Evolutionary conservation across 306 rosid genomes (phyloP), one percentile per base, ranked within the genome.

Genomic region (Purshia tridentata): DNA sequence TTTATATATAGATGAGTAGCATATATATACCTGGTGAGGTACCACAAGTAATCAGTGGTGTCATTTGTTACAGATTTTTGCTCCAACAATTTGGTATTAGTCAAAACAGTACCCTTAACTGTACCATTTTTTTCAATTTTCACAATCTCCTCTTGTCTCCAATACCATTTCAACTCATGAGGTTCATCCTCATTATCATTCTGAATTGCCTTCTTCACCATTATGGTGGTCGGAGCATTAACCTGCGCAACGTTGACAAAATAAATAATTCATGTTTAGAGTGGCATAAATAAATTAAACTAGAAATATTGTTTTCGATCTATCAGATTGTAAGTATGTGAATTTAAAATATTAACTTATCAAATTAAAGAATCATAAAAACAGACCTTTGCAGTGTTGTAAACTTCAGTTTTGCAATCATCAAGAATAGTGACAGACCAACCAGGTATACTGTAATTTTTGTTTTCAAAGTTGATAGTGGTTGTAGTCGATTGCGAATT

Each of bases 321-420:
- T 23, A 23, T 23, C 2, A 23, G 29, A 23, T 23, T 23, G 29
- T 23, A 23, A 1, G 2, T 23, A 2, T 23, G 29, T 23, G 29
- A 23, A 23, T 23, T 23, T 23, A 23, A 23, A 23, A 23, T 23
- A 23, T 23, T 23, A 23, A 23, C 29, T 23, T 23, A 23, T 23
- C 29, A 23, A 23, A 23, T 23, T 2, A 23, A 23, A 23, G 29
- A 23, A 23, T 23, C 29, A 23, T 23, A 23, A 1, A 8, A 44
- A 44, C 46, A 44, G 0, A 84, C 74, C 77, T 77, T 83, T 47
- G 84, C 87, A 20, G 87, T 83, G 58, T 73, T 83, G 52, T 83
- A 83, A 18, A 7, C 77, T 80, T 83, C 84, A 12, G 39, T 58
- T 0, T 8, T 13, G 15, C 84, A 83, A 70, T 73, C 75, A 4